These are phyloP conservation scores for Kazachstania viticola DNA, from an alignment of 805 yeast genomes.

Conservation along the genomic window DNA sequence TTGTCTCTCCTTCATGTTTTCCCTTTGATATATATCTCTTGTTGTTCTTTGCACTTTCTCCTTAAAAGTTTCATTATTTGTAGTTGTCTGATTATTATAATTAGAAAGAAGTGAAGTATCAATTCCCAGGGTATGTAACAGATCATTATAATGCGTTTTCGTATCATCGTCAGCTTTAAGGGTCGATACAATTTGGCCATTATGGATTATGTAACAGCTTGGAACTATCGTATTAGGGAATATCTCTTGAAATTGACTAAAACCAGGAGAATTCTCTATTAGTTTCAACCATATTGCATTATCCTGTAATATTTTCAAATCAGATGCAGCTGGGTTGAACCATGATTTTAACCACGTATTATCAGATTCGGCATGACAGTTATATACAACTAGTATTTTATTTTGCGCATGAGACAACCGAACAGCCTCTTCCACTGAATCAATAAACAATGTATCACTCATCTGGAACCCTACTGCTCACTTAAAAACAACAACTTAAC, in stretches of 20 bases:
- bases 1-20: slow-evolving; percentile 17
- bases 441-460: slow-evolving; percentile 9
- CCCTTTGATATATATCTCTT: slow-evolving; percentile 22
- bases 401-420: slow-evolving; percentile 26
- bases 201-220: slow-evolving; percentile 41
- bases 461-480: too few relatives aligned
- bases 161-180: slow-evolving; percentile 26
- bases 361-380: slow-evolving; percentile 12
- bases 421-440: slow-evolving; percentile 30
- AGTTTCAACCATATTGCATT: slow-evolving; percentile 32
- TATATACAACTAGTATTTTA: slow-evolving; percentile 32
- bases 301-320: slow-evolving; percentile 5
- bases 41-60: slow-evolving; percentile 18
- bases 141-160: slow-evolving; percentile 2
- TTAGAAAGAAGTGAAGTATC: too few relatives aligned
- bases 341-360: slow-evolving; percentile 22
- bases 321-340: slow-evolving; percentile 10
- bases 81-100: not conserved
- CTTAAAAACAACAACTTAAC: too few relatives aligned
- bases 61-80: slow-evolving; percentile 4
- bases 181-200: slow-evolving; percentile 36
- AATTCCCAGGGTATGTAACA: slow-evolving; percentile 6
- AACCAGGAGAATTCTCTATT: slow-evolving; percentile 32
- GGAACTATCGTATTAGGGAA: slow-evolving; percentile 44
- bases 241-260: slow-evolving; percentile 39